Percentiles rank a stretch among this genome's conserved stretches.
Evolutionary conservation across 805 yeast genomes (phyloP).

Genomic region (Metschnikowia matae): DNA sequence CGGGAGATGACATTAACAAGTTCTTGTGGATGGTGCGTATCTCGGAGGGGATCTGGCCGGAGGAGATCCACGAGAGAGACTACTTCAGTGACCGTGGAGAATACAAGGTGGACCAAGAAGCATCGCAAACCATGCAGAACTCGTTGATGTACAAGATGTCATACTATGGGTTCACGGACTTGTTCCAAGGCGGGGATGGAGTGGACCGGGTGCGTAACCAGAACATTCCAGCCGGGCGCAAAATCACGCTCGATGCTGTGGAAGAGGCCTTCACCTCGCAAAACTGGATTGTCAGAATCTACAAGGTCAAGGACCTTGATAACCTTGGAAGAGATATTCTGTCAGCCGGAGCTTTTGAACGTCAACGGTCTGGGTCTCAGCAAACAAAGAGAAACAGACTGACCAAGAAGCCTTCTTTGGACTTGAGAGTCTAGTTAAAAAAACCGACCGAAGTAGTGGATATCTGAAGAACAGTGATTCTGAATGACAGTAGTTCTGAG

Average conservation of each 20-base stretch:
- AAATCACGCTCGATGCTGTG: conserved; percentile 60
- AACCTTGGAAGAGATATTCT: conserved; percentile 75
- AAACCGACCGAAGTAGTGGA: too few relatives aligned
- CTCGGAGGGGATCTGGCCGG: conserved; percentile 99
- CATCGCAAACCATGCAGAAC: conserved; percentile 81
- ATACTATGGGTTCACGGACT: conserved; percentile 77
- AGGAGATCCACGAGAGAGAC: conserved; percentile 83
- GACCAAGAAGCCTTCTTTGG: conserved; percentile 53
- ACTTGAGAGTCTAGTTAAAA: conserved; percentile 38
- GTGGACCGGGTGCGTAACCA: conserved; percentile 88
- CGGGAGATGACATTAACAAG: conserved; percentile 96
- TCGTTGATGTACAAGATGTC: conserved; percentile 94
- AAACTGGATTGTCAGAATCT: conserved; percentile 95
- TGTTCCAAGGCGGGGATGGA: conserved; percentile 59
- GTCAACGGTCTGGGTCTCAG: conserved; percentile 25
- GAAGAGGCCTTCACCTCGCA: conserved; percentile 95
- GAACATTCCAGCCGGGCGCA: conserved; percentile 49
- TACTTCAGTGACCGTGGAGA: conserved; percentile 85
- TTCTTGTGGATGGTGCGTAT: conserved; percentile 98
- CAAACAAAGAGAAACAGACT: conserved; percentile 37
- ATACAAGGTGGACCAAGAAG: conserved; percentile 77
- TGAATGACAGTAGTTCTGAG: too few relatives aligned
- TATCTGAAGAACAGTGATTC: too few relatives aligned
- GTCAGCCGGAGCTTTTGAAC: conserved; percentile 53
- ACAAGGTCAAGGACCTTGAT: conserved; percentile 86